Conservation (phyloP, 441 rosid species). For the Rhodomyrtus psidioides region DNA sequence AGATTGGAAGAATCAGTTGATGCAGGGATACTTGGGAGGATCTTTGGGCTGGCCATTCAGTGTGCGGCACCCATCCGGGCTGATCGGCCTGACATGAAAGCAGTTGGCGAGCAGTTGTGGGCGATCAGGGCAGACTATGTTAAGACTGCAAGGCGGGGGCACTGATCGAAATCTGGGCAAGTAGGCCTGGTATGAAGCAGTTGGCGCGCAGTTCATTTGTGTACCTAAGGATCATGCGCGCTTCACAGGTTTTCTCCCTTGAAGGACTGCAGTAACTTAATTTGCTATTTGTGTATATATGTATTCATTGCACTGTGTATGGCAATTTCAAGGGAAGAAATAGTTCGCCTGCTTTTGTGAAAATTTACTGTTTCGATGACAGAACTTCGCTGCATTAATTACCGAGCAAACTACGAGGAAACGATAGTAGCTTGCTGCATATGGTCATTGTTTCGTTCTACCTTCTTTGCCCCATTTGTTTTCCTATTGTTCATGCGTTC, state of each 20-base stretch:
- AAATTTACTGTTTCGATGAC: not conserved
- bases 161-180: not conserved
- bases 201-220: not conserved
- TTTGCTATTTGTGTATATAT: not conserved
- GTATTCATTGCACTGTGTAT: not conserved
- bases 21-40: slow-evolving; percentile 35
- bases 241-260: not conserved
- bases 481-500: not conserved
- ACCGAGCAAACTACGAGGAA: not conserved
- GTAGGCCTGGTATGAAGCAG: not conserved
- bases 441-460: not conserved
- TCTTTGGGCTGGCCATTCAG: slow-evolving; percentile 71
- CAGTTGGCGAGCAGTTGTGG: slow-evolving; percentile 80
- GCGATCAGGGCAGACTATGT: slow-evolving; percentile 68
- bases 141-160: slow-evolving; percentile 23
- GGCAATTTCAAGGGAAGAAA: not conserved
- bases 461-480: not conserved
- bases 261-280: not conserved
- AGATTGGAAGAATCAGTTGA: slow-evolving; percentile 48
- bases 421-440: not conserved
- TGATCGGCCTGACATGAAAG: slow-evolving; percentile 83
- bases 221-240: not conserved
- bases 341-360: not conserved
- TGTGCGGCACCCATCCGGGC: slow-evolving; percentile 79
- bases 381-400: not conserved